phyloP scores from a whole-genome alignment of 805 yeast species.

The Clavispora phyllophila region DNA sequence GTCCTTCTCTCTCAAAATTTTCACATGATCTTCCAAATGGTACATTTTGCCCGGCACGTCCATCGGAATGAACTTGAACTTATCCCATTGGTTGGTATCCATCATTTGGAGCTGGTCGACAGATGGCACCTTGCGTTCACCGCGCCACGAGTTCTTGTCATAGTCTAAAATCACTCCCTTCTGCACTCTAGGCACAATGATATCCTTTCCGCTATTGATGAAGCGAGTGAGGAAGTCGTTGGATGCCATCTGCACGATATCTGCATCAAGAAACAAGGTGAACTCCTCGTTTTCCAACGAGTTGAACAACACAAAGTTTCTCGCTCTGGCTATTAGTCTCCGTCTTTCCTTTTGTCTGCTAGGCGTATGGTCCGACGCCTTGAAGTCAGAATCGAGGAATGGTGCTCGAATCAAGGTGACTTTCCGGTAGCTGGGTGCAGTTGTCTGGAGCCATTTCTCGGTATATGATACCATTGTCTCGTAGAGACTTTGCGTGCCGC shows the following conservation, averaged over 20 bases:
- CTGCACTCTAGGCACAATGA: conserved; percentile 33
- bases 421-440: conserved; percentile 3
- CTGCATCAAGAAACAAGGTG: conserved; percentile 35
- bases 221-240: conserved; percentile 22
- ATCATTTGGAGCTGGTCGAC: conserved; percentile 10
- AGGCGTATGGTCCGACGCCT: conserved; percentile 6
- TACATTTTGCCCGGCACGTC: conserved; percentile 23
- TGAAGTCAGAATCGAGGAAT: conserved; percentile 9
- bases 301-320: conserved; percentile 30
- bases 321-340: conserved; percentile 30
- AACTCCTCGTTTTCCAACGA: conserved; percentile 26
- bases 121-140: conserved; percentile 29
- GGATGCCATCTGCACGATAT: conserved; percentile 22
- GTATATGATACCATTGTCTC: conserved; percentile 16
- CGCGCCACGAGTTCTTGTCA: conserved; percentile 39
- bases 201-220: conserved; percentile 25
- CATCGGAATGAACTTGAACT: conserved; percentile 30
- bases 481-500: conserved; percentile 27
- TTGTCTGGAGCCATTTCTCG: conserved; percentile 6
- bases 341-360: conserved; percentile 30
- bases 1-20: conserved; percentile 1
- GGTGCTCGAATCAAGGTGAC: conserved; percentile 12
- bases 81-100: conserved; percentile 19
- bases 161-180: conserved; percentile 26
- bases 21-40: conserved; percentile 22